Conservation (phyloP, 1,284 basidiomycete species). For the Wolfiporia cocos region DNA sequence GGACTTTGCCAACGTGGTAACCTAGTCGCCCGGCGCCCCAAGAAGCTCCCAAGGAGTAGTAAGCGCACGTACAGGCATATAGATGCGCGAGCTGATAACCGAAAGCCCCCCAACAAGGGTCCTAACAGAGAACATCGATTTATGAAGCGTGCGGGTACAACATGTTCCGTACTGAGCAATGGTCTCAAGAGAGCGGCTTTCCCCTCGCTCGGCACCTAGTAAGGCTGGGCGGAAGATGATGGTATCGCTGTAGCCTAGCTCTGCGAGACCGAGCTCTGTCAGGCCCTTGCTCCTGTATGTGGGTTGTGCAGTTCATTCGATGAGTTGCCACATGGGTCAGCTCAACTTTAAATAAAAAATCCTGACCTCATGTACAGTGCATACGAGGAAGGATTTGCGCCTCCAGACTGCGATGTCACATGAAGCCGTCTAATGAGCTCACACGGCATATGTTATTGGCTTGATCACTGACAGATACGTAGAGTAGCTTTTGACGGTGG, state of each 20-base stretch:
- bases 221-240: conserved; percentile 62
- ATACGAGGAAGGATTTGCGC: conserved; percentile 41
- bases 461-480: conserved; percentile 64
- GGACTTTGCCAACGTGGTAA: conserved; percentile 8
- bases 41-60: too few species aligned
- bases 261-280: conserved; percentile 64
- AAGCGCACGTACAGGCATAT: conserved; percentile 2
- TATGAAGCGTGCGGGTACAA: too few species aligned
- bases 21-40: not conserved
- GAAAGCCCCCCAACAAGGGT: too few species aligned
- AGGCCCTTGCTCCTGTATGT: conserved; percentile 61
- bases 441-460: too few species aligned
- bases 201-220: conserved; percentile 23
- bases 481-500: conserved; percentile 54
- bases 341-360: not conserved
- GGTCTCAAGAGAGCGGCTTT: not conserved
- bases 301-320: too few species aligned
- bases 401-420: conserved; percentile 37
- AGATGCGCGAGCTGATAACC: not conserved
- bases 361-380: conserved; percentile 46
- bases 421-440: too few species aligned
- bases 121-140: too few species aligned
- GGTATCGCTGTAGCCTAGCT: conserved; percentile 60
- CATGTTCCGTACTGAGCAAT: not conserved
- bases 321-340: too few species aligned